Base-by-base conservation (phyloP, 164 flowering plant species). In the Vitis rotundifolia region DNA sequence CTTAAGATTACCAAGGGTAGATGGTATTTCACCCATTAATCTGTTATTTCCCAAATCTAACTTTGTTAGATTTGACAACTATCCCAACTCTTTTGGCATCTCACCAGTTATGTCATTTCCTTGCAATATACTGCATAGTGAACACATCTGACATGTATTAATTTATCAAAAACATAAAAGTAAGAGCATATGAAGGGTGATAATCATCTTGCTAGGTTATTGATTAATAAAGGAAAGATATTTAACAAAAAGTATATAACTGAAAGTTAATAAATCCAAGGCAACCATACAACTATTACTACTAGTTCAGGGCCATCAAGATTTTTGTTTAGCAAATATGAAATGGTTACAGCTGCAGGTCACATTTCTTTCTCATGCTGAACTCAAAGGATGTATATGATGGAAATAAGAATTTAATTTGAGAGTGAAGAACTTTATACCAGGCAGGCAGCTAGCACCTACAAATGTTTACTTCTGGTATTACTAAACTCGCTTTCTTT, bases 31-130 rank as follows among this genome's bases (percentile, higher is more conserved):
- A 74, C 98, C 99, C 67, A 68, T 81, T 68, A 93, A 84, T 61
- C 19, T 86, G 70, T 93, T 95, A 60, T 85, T 77, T 71, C 78
- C 91, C 78, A 95, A 82, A 78, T 88, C 85, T 85, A 93, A 83
- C 77, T 51, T 82, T 48, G 79, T 77, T 79, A 95, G 76, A 77
- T 81, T 87, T 48, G 89, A 71, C 77, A 95, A 77, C 67, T 88
- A 84, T 57, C 98, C 98, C 58, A 88, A 77, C 79, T 93, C 91
- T 61, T 82, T 56, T 13, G 99, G 99, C 79, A 95, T 93, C 72
- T 73, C 79, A 73, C 98, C 99, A 63, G 83, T 84, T 76, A 93
- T 88, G 69, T 79, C 78, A 80, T 87, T 91, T 67, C 93, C 97
- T 84, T 83, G 93, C 80, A 95, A 73, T 29, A 83, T 68, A 28